A percentile compares a stretch with the other conserved stretches of the same genome.
These are phyloP conservation scores for Cryptococcus hybrid DNA, from an alignment of 1,284 basidiomycete genomes.

Conservation along the genomic window DNA sequence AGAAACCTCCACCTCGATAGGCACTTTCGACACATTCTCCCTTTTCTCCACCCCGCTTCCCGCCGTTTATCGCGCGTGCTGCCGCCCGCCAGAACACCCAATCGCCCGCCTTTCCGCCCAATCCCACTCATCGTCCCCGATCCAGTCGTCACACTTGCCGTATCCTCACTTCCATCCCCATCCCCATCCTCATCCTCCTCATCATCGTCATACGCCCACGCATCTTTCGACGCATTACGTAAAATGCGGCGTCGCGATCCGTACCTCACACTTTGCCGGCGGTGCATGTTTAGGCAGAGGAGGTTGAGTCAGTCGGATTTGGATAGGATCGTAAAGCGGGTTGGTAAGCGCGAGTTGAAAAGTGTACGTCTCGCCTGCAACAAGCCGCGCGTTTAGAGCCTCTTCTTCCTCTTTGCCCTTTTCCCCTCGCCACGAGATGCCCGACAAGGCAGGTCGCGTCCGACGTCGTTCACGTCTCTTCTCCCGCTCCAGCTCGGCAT, in stretches of 20 bases:
- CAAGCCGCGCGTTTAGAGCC: slow-evolving; percentile 25
- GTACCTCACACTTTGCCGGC: slow-evolving; percentile 49
- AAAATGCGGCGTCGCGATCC: slow-evolving; percentile 71
- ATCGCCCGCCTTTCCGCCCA: slow-evolving; percentile 50
- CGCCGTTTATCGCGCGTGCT: slow-evolving; percentile 9
- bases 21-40: slow-evolving; percentile 80
- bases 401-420: slow-evolving; percentile 31
- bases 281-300: slow-evolving; percentile 37
- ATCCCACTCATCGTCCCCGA: slow-evolving; percentile 1
- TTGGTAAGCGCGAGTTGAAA: slow-evolving; percentile 89
- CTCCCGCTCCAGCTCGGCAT: slow-evolving; percentile 16
- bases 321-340: slow-evolving; percentile 89
- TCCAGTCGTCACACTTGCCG: slow-evolving; percentile 10
- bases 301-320: slow-evolving; percentile 70
- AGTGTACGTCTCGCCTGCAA: slow-evolving; percentile 57
- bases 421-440: neutral
- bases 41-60: slow-evolving; percentile 51
- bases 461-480: slow-evolving; percentile 21
- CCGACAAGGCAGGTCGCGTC: slow-evolving; percentile 7
- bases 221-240: slow-evolving; percentile 81
- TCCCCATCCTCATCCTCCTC: slow-evolving; percentile 72
- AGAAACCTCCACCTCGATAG: slow-evolving; percentile 43
- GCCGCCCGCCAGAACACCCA: slow-evolving; percentile 24
- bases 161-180: slow-evolving; percentile 24
- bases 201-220: slow-evolving; percentile 88